A percentile compares a stretch with the other conserved stretches of the same genome.
Evolutionary conservation across 2,329 filamentous ascomycete genomes (phyloP).

Genomic region (Cordyceps fumosorosea): DNA sequence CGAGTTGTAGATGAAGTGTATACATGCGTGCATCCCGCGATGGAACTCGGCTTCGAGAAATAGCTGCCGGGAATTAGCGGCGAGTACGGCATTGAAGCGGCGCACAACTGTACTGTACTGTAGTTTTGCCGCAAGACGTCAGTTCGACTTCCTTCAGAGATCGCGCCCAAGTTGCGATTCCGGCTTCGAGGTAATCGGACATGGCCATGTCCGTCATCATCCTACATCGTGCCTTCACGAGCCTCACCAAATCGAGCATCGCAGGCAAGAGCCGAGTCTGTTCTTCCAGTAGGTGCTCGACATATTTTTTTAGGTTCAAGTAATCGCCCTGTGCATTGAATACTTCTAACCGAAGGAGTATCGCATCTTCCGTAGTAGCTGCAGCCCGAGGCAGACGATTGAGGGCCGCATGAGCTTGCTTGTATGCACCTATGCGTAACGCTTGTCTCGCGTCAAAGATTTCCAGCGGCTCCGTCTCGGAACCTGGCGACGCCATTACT

Average conservation of each 20-base stretch:
- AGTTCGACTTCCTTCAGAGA: not conserved
- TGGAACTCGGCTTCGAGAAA: constrained; percentile 5
- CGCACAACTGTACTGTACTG: not conserved
- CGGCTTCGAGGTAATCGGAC: not conserved
- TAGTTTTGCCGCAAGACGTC: not conserved
- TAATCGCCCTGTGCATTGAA: not conserved
- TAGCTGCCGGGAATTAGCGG: not conserved
- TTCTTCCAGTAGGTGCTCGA: not conserved
- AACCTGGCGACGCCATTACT: not conserved
- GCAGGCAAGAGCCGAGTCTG: not conserved
- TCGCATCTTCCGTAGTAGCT: not conserved
- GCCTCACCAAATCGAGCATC: not conserved
- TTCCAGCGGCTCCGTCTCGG: not conserved
- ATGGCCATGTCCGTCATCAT: constrained; percentile 6
- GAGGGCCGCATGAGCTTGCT: not conserved
- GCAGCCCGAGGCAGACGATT: not conserved
- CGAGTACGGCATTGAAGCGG: not conserved
- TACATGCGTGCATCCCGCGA: not conserved
- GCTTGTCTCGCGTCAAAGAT: constrained; percentile 1
- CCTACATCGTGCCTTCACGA: not conserved
- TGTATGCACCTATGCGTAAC: not conserved
- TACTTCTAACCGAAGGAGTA: not conserved
- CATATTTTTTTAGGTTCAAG: not conserved
- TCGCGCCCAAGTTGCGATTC: not conserved
- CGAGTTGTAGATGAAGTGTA: constrained; percentile 1